Conservation (phyloP, 331 rosid species). For the Rosa hybrid region DNA sequence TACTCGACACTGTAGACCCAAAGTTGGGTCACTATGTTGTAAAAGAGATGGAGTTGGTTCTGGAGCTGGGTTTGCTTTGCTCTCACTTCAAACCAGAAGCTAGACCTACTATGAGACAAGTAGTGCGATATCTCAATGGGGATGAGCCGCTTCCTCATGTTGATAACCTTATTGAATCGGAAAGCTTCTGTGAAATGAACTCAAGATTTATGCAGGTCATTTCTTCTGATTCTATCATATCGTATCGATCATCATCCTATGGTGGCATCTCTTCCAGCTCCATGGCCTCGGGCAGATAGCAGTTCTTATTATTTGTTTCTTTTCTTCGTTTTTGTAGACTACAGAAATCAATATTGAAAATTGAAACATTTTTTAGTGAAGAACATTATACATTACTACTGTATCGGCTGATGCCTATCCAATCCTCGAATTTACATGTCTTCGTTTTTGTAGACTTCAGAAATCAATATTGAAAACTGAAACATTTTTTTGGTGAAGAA, state of each 20-base stretch:
- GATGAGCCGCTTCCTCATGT: slow-evolving; percentile 52
- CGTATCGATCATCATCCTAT: slow-evolving; percentile 30
- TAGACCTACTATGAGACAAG: slow-evolving; percentile 66
- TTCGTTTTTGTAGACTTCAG: too few relatives aligned
- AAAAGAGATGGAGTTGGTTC: slow-evolving; percentile 57
- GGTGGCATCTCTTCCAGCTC: slow-evolving; percentile 34
- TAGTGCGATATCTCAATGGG: slow-evolving; percentile 39
- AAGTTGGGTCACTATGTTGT: slow-evolving; percentile 37
- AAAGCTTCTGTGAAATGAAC: slow-evolving; percentile 12
- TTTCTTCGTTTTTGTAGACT: neutral
- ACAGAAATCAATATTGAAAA: neutral
- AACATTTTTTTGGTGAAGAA: neutral
- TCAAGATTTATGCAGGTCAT: slow-evolving; percentile 11
- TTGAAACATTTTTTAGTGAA: neutral
- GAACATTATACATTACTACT: neutral
- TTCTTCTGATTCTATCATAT: slow-evolving; percentile 16
- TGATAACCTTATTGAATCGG: slow-evolving; percentile 20
- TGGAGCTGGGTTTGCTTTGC: slow-evolving; percentile 60
- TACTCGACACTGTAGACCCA: slow-evolving; percentile 49
- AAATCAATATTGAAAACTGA: too few relatives aligned
- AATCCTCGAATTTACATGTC: neutral
- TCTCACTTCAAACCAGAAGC: slow-evolving; percentile 43
- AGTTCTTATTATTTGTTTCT: neutral
- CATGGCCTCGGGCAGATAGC: slow-evolving; percentile 46
- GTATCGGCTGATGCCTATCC: neutral